phyloP scores from a whole-genome alignment of 208 protist species.

The Acanthamoeba triangularis region DNA sequence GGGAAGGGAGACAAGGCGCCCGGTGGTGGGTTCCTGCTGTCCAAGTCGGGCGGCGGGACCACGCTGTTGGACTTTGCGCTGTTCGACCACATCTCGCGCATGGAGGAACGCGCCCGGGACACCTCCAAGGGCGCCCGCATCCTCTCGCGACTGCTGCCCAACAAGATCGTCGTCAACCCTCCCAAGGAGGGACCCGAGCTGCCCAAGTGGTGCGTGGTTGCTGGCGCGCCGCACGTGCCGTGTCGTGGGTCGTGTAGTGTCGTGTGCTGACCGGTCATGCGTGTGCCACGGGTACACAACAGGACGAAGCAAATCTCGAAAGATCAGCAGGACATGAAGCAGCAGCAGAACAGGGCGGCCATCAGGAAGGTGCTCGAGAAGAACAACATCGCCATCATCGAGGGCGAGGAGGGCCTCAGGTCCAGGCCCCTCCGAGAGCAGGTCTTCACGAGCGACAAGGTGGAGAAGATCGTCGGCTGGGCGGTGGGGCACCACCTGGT shows the following conservation, averaged over 20 bases:
- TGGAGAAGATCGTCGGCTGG: conserved; percentile 83
- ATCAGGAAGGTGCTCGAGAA: conserved; percentile 73
- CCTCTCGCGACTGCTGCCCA: conserved; percentile 36
- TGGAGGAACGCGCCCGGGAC: conserved; percentile 48
- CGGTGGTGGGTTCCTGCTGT: conserved; percentile 62
- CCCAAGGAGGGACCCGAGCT: conserved; percentile 63
- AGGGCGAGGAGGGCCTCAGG: conserved; percentile 25
- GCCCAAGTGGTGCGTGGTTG: conserved; percentile 10
- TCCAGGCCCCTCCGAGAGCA: conserved; percentile 35
- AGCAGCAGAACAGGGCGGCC: conserved; percentile 74
- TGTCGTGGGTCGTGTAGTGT: not conserved
- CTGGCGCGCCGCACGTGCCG: not conserved
- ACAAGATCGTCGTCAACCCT: conserved; percentile 65
- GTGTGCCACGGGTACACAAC: not conserved
- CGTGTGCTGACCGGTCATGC: not conserved
- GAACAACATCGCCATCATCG: conserved; percentile 66
- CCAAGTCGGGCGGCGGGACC: conserved; percentile 57
- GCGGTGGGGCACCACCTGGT: conserved; percentile 74
- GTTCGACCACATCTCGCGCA: conserved; percentile 71
- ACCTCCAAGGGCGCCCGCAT: conserved; percentile 63
- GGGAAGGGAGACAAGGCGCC: conserved; percentile 68
- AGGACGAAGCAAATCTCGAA: conserved; percentile 66
- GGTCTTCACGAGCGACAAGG: conserved; percentile 54
- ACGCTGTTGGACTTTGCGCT: conserved; percentile 73
- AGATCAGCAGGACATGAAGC: conserved; percentile 62